Base-by-base conservation (phyloP, 306 rosid species). In the Rosa lucieae region DNA sequence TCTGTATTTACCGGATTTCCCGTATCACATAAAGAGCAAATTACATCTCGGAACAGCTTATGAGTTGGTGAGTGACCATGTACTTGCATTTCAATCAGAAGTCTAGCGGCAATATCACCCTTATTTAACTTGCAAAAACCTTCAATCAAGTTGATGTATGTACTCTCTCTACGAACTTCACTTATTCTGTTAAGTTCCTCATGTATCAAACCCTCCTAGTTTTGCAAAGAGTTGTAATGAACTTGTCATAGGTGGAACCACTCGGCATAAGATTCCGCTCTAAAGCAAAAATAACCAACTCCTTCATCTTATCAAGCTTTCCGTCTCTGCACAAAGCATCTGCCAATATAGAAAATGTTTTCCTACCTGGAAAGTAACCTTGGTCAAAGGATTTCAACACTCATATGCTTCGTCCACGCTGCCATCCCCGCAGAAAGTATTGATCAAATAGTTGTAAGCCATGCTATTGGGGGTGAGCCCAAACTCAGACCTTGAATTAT, bases 11-110 rank as follows among this genome's bases (percentile, higher is more conserved):
- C 88, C 92, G 90, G 56, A 84, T 88, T 88, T 55, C 85, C 88
- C 92, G 82, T 89, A 42, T 67, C 61, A 83, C 81, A 83, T 51
- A 94, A 74, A 84, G 84, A 61, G 39, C 56, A 23, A 80, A 94
- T 29, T 82, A 92, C 97, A 77, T 61, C 72, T 80, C 85, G 84
- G 75, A 59, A 82, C 67, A 86, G 18, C 12, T 58, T 20, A 10
- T 75, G 82, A 15, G 63, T 72, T 9, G 85, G 81, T 46, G 1
- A 48, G 87, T 86, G 59, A 76, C 92, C 93, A 72, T 82, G 91
- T 75, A 68, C 89, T 74, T 85, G 86, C 97, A 94, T 90, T 83
- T 94, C 97, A 77, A 89, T 67, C 35, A 94, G 92, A 83, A 94
- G 93, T 65, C 84, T 88, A 23, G 95, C 93, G 69, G 92, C 90